A percentile compares a stretch with the other conserved stretches of the same genome.
phyloP scores from a whole-genome alignment of 1,284 basidiomycete species.

The Austroboletus novae-zelandiae region DNA sequence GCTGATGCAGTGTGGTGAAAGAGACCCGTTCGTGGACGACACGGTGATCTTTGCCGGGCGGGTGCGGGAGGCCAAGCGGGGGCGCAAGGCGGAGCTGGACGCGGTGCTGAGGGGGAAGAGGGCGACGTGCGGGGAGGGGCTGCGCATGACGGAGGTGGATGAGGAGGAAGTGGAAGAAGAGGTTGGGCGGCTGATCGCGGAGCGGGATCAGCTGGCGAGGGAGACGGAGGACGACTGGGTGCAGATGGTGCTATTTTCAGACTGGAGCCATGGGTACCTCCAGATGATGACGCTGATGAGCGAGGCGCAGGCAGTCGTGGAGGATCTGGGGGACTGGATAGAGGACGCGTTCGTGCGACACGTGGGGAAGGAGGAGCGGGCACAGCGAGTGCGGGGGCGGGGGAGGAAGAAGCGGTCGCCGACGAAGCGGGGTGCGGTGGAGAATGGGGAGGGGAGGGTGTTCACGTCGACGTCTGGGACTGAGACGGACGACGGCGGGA shows the following conservation, averaged over 20 bases:
- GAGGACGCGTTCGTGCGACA: constrained; percentile 66
- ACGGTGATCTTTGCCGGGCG: constrained; percentile 94
- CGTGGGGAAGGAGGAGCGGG: constrained; percentile 20
- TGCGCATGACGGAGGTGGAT: constrained; percentile 42
- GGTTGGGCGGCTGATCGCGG: constrained; percentile 46
- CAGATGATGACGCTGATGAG: constrained; percentile 90
- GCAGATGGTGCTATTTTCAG: constrained; percentile 85
- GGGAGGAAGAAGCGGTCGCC: constrained; percentile 22
- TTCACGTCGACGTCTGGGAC: constrained; percentile 47
- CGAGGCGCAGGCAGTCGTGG: constrained; percentile 79
- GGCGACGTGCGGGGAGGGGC: constrained; percentile 53
- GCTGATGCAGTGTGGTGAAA: constrained; percentile 91
- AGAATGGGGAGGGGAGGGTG: constrained; percentile 12
- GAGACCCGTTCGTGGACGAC: constrained; percentile 96
- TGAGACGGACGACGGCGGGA: constrained; percentile 63
- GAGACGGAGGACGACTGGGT: constrained; percentile 95
- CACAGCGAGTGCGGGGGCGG: constrained; percentile 12
- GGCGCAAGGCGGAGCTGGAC: constrained; percentile 69
- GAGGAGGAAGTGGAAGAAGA: constrained; percentile 31
- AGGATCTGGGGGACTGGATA: constrained; percentile 94
- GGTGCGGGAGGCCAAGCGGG: constrained; percentile 87
- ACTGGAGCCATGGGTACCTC: constrained; percentile 92
- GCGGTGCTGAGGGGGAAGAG: constrained; percentile 53
- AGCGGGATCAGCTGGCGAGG: constrained; percentile 55
- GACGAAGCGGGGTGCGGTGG: constrained; percentile 17